These are phyloP conservation scores for Hibiscus mutabilis DNA, from an alignment of 345 rosid species.

Conservation along the genomic window DNA sequence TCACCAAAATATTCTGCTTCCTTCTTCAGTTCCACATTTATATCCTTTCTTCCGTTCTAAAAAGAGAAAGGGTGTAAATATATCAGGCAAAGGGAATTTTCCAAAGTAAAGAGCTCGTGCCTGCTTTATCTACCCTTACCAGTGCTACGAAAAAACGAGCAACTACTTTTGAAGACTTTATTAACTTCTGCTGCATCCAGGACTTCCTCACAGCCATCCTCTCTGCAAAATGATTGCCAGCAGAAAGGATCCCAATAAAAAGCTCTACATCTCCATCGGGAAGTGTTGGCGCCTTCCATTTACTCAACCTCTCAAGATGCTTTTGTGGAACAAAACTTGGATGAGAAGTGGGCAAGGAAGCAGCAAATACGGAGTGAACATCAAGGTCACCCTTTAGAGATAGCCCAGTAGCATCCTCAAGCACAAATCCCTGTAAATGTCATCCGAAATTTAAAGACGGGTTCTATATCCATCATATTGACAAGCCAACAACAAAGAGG, in stretches of 20 bases:
- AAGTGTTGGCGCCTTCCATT: slow-evolving; percentile 78
- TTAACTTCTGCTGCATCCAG: slow-evolving; percentile 87
- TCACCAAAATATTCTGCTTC: slow-evolving; percentile 95
- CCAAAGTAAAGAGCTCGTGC: not conserved
- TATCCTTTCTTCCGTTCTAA: slow-evolving; percentile 85
- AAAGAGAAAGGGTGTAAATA: not conserved
- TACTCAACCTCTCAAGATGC: slow-evolving; percentile 65
- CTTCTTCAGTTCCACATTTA: slow-evolving; percentile 76
- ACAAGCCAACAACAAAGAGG: not conserved
- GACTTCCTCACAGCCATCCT: slow-evolving; percentile 97
- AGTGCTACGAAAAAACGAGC: slow-evolving; percentile 90
- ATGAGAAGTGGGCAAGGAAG: slow-evolving; percentile 70
- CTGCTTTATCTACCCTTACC: slow-evolving; percentile 37
- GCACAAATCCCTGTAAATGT: slow-evolving; percentile 71
- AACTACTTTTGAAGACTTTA: slow-evolving; percentile 73
- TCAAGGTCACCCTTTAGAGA: slow-evolving; percentile 72
- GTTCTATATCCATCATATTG: not conserved
- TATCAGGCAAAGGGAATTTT: not conserved
- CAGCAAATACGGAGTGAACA: slow-evolving; percentile 74
- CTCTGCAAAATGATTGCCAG: slow-evolving; percentile 94
- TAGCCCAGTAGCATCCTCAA: slow-evolving; percentile 96
- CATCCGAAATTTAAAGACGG: not conserved
- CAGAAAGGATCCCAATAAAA: slow-evolving; percentile 86
- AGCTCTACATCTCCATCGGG: slow-evolving; percentile 57
- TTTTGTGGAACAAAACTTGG: slow-evolving; percentile 79